Evolutionary conservation across 2,329 filamentous ascomycete species (phyloP), one percentile per base, ranked within the genome.

Genomic region (Ceratocystis cubensis): DNA sequence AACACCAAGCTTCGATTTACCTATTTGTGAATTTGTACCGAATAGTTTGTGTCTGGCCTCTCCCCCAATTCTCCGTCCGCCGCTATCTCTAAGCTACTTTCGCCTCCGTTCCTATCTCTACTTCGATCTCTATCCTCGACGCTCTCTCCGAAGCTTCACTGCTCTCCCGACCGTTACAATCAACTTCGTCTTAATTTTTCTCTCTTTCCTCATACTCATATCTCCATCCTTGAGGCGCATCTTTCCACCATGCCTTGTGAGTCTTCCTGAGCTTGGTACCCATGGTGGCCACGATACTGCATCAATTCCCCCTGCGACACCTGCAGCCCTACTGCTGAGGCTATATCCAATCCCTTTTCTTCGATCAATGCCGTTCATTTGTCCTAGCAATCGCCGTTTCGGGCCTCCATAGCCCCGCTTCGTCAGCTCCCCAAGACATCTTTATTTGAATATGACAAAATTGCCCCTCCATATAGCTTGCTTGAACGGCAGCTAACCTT

Each of bases 241-340:
- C 50, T 48, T 48, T 48, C 45, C 63, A 62, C 48, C 57, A 76
- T 76, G 75, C 75, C 75, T 69, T 75, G 75, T 76, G 72, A 76
- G 75, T 76, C 57, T 53, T 53, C 68, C 65, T 53, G 64, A 59
- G 30, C 56, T 59, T 59, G 56, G 28, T 37, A 59, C 25, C 53
- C 13, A 45, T 30, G 44, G n/a, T 22, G 37, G 28, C 22, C 53
- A 25, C 53, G 37, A 61, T 61, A 48, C 53, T n/a, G 44, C 28
- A 33, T 28, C 13, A 30, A 37, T 64, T 53, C 15, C 62, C n/a
- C 45, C n/a, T 30, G 20, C 25, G 45, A 30, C 44, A 64, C n/a
- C 13, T 53, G 62, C 69, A 57, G 63, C 66, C 66, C 63, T 66
- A 64, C 61, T 50, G 56, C 62, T 68, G 56, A 50, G 22, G 17